Conservation (phyloP, 306 rosid species). For the Rosa chinensis region DNA sequence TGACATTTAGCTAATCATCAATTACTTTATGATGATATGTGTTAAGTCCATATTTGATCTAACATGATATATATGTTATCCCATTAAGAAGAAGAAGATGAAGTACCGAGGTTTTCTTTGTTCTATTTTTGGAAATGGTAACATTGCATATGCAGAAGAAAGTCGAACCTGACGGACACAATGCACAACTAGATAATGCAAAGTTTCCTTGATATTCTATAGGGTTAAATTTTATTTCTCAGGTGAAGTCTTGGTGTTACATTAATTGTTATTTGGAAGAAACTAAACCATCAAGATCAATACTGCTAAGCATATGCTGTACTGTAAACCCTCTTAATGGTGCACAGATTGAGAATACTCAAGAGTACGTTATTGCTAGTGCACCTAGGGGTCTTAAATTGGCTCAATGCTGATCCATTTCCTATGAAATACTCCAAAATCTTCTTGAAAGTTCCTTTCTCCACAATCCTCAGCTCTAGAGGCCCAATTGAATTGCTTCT, state of each 20-base stretch:
- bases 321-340: conserved; percentile 50
- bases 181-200: neutral
- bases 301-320: conserved; percentile 42
- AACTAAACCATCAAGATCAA: neutral
- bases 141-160: neutral
- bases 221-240: neutral
- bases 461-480: conserved; percentile 63
- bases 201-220: neutral
- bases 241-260: neutral
- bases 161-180: neutral
- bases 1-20: too few relatives aligned
- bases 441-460: conserved; percentile 72
- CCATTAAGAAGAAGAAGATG: neutral
- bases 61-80: neutral
- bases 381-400: conserved; percentile 93
- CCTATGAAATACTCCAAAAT: conserved; percentile 66
- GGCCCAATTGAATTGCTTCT: conserved; percentile 73
- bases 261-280: neutral
- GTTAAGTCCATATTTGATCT: too few relatives aligned
- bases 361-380: conserved; percentile 57
- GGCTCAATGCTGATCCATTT: conserved; percentile 74
- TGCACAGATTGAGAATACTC: conserved; percentile 47
- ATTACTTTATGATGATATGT: too few relatives aligned
- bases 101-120: neutral
- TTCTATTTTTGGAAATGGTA: neutral